Percentiles rank a stretch among this genome's conserved stretches.
These are phyloP conservation scores for Ascoidea rubescens DNA, from an alignment of 805 yeast species.

Conservation along the genomic window DNA sequence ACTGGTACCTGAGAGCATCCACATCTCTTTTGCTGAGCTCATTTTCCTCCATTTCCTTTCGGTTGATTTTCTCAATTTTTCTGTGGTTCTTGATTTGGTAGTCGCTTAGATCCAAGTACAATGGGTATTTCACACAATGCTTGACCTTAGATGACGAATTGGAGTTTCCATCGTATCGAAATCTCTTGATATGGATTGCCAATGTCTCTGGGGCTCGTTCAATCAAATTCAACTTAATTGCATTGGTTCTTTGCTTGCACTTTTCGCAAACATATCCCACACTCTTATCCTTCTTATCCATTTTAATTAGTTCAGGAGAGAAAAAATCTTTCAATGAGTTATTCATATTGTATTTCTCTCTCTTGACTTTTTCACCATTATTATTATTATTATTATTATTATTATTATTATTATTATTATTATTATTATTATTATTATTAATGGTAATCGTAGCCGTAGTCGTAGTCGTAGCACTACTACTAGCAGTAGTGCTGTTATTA, in stretches of 20 bases:
- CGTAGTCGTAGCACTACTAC: not conserved
- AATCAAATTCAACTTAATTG: constrained; percentile 61
- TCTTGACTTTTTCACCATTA: not conserved
- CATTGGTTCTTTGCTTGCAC: constrained; percentile 66
- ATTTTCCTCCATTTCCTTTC: not conserved
- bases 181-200: constrained; percentile 77
- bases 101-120: constrained; percentile 56
- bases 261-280: constrained; percentile 75
- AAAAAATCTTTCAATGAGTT: constrained; percentile 72
- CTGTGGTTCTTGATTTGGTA: constrained; percentile 27
- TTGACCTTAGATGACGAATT: constrained; percentile 72
- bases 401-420: constrained; percentile 1
- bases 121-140: constrained; percentile 72
- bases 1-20: constrained; percentile 47
- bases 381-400: not conserved
- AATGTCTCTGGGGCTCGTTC: constrained; percentile 80
- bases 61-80: constrained; percentile 13
- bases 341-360: constrained; percentile 44
- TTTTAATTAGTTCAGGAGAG: constrained; percentile 62
- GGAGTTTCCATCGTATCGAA: constrained; percentile 66
- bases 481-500: not conserved
- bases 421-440: not conserved
- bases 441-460: not conserved
- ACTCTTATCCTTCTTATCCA: constrained; percentile 50
- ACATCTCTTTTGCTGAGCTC: not conserved